Percentiles rank a stretch among this genome's conserved stretches.
Conservation (phyloP, 2,329 filamentous ascomycete species). For the Aspergillus neoniger region DNA sequence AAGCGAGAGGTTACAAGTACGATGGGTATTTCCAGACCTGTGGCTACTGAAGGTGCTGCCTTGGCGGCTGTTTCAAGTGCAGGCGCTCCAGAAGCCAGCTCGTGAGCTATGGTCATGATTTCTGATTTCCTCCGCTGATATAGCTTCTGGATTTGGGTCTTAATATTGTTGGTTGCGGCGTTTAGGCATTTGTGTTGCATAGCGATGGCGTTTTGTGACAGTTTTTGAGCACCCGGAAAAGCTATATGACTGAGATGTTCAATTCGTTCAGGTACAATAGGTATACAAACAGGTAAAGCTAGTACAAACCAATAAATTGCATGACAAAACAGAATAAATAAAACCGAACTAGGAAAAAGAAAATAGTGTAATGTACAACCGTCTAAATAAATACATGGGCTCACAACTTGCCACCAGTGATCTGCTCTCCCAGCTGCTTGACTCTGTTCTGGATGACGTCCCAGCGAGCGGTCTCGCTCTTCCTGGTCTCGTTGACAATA, state of each 20-base stretch:
- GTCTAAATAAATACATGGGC: slow-evolving; percentile 9
- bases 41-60: slow-evolving; percentile 32
- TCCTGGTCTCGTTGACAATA: slow-evolving; percentile 33
- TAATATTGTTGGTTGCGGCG: neutral
- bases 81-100: slow-evolving; percentile 1
- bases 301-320: slow-evolving; percentile 10
- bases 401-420: slow-evolving; percentile 67
- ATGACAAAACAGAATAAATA: slow-evolving; percentile 6
- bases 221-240: neutral
- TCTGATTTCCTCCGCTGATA: neutral
- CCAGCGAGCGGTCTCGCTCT: slow-evolving; percentile 38
- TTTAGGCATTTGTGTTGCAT: slow-evolving; percentile 1
- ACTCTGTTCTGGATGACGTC: slow-evolving; percentile 58
- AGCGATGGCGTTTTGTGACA: slow-evolving; percentile 19
- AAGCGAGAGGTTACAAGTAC: slow-evolving; percentile 29
- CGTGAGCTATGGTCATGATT: neutral
- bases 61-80: slow-evolving; percentile 26
- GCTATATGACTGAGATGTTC: neutral
- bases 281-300: slow-evolving; percentile 19
- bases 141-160: neutral
- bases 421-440: slow-evolving; percentile 64
- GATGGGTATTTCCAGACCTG: slow-evolving; percentile 22
- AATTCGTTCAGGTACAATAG: slow-evolving; percentile 12
- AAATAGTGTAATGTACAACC: slow-evolving; percentile 27
- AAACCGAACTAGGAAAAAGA: slow-evolving; percentile 2